Percentiles rank a stretch among this genome's conserved stretches.
phyloP scores from a whole-genome alignment of 2,329 filamentous ascomycete species.

The Hypoxylon sp. region DNA sequence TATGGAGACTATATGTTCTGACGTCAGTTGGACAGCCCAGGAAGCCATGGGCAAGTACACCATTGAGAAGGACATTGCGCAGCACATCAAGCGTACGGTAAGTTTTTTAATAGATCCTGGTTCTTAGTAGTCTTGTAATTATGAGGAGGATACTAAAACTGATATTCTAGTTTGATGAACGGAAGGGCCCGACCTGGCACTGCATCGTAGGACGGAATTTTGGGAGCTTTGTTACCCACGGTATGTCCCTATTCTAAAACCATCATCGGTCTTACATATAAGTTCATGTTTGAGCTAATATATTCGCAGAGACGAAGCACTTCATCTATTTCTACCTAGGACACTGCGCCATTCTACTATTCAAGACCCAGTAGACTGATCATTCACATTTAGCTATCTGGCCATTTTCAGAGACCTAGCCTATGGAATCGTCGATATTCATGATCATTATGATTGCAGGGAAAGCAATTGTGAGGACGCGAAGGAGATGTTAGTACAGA shows the following conservation, averaged over 20 bases:
- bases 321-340: slow-evolving; percentile 99
- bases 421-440: slow-evolving; percentile 6
- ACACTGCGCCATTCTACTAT: slow-evolving; percentile 96
- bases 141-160: slow-evolving; percentile 28
- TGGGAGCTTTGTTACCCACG: slow-evolving; percentile 98
- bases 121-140: slow-evolving; percentile 67
- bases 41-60: slow-evolving; percentile 75
- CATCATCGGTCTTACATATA: not conserved
- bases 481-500: slow-evolving; percentile 8
- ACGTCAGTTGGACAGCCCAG: slow-evolving; percentile 62
- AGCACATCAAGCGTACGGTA: slow-evolving; percentile 57
- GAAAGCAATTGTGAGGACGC: slow-evolving; percentile 5
- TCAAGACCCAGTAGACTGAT: slow-evolving; percentile 89
- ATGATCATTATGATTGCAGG: slow-evolving; percentile 11
- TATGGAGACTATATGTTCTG: slow-evolving; percentile 30
- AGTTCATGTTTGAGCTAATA: slow-evolving; percentile 34
- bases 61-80: slow-evolving; percentile 69
- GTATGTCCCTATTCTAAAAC: slow-evolving; percentile 65
- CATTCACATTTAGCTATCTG: slow-evolving; percentile 6
- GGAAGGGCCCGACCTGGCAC: slow-evolving; percentile 98
- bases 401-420: slow-evolving; percentile 6
- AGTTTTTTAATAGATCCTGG: slow-evolving; percentile 76
- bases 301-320: slow-evolving; percentile 90
- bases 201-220: slow-evolving; percentile 99
- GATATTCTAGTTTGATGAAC: slow-evolving; percentile 87